A percentile compares a stretch with the other conserved stretches of the same genome.
These are phyloP conservation scores for Botrytis sinoallii DNA, from an alignment of 2,329 filamentous ascomycete genomes.

Conservation along the genomic window DNA sequence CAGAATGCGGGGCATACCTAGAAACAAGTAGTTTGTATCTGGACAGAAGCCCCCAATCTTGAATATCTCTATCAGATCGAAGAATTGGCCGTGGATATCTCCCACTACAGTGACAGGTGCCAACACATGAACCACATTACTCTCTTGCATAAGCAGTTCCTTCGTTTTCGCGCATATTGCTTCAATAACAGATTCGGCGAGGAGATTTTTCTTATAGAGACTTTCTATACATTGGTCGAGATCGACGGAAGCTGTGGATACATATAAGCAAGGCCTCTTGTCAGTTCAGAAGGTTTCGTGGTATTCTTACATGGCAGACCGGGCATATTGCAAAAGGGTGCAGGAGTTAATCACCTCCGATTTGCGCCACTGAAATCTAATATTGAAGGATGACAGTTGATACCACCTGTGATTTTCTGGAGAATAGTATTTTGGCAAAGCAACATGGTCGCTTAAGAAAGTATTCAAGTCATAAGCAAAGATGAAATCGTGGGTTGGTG, in stretches of 20 bases:
- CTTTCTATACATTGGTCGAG: slow-evolving; percentile 97
- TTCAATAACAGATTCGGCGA: slow-evolving; percentile 97
- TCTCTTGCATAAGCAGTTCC: slow-evolving; percentile 98
- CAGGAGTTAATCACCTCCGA: slow-evolving; percentile 23
- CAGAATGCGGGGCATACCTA: slow-evolving; percentile 56
- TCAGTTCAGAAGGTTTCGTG: slow-evolving; percentile 1
- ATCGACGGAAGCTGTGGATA: slow-evolving; percentile 81
- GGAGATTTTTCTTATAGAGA: slow-evolving; percentile 93
- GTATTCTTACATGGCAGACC: slow-evolving; percentile 51
- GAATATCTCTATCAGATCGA: slow-evolving; percentile 98
- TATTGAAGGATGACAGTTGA: slow-evolving; percentile 25
- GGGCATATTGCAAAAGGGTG: slow-evolving; percentile 47
- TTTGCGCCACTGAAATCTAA: slow-evolving; percentile 30
- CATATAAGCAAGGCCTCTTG: slow-evolving; percentile 4
- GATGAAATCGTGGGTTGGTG: background rate
- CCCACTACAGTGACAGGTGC: slow-evolving; percentile 96
- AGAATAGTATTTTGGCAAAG: slow-evolving; percentile 32
- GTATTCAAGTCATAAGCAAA: slow-evolving; percentile 29
- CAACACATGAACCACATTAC: slow-evolving; percentile 96
- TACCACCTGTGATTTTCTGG: slow-evolving; percentile 31
- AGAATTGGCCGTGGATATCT: slow-evolving; percentile 98
- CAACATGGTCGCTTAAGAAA: slow-evolving; percentile 37
- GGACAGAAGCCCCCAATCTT: slow-evolving; percentile 96
- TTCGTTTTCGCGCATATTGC: slow-evolving; percentile 99
- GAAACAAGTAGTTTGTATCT: slow-evolving; percentile 96